Base-by-base conservation (phyloP, 2,329 filamentous ascomycete genomes). In the Phialophora expanda region DNA sequence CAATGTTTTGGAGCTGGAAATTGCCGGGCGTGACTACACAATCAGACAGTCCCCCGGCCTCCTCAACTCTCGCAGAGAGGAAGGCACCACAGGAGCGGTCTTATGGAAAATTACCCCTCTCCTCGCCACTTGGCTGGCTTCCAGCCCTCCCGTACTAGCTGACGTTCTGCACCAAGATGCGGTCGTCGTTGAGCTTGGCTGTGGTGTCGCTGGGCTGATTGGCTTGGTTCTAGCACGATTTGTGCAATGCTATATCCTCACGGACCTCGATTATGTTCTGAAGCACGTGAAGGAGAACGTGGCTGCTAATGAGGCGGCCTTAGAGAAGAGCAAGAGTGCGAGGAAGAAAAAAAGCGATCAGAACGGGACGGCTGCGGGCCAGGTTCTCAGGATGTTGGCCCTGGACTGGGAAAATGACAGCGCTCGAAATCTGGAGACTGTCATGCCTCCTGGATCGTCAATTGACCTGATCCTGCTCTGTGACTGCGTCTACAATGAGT, bases 401-500 rank as follows among this genome's bases (percentile, higher is more conserved):
- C 81, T 97, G 0, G 94, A 99, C 78, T 99, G 95, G 95, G 93
- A 98, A 75, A 76, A 76, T 1, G 82, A 86, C 71, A 78, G 73
- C 2, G 76, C 77, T 0, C 71, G 64, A 0, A 72, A 71, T 8
- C 64, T 81, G 14, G 76, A 75, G n/a, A 63, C 70, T 6, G 74
- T 80, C 55, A 75, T 84, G 1, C 70, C 73, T 0, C 73, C 74
- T 17, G 62, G 75, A 48, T 64, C 73, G 68, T 53, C 74, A 72
- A 73, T 95, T 70, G 90, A 96, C 73, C 78, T 88, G 14, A 82
- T 98, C 11, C 76, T 98, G 41, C 92, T 93, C 3, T 96, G 92
- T 75, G 95, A 99, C 77, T 97, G 93, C 77, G 90, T 99, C 71
- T 99, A 96, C 82, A 99, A 98, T 78, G 91, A 97, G 70, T 86